Percentiles rank a stretch among this genome's conserved stretches.
Conservation (phyloP, 345 rosid genomes). For the Lumnitzera racemosa region DNA sequence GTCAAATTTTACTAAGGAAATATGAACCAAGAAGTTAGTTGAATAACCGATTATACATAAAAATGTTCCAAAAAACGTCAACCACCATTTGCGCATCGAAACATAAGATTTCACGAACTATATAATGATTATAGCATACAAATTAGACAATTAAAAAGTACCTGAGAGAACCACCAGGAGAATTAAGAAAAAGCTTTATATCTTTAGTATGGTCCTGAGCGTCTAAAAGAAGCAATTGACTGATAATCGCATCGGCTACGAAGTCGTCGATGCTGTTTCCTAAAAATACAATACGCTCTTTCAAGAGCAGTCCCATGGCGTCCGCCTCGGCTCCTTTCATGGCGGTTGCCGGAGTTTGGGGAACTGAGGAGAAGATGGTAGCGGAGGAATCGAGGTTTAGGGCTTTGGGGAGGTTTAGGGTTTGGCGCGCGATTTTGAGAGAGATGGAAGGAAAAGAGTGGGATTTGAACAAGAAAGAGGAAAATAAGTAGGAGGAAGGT, state of each 20-base stretch:
- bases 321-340: slow-evolving; percentile 71
- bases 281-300: slow-evolving; percentile 77
- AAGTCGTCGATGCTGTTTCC: slow-evolving; percentile 74
- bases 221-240: slow-evolving; percentile 79
- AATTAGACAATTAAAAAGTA: slow-evolving; percentile 5
- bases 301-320: slow-evolving; percentile 79
- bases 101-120: neutral
- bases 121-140: neutral
- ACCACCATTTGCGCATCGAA: neutral
- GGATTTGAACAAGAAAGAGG: slow-evolving; percentile 17
- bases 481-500: slow-evolving; percentile 13
- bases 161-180: slow-evolving; percentile 94
- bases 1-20: too few species aligned
- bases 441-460: slow-evolving; percentile 12
- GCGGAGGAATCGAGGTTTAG: slow-evolving; percentile 2
- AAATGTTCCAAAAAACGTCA: too few species aligned
- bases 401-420: slow-evolving; percentile 21
- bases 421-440: slow-evolving; percentile 18
- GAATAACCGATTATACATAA: too few species aligned
- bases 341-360: slow-evolving; percentile 62
- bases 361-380: slow-evolving; percentile 10
- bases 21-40: too few species aligned
- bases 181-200: slow-evolving; percentile 79
- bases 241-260: slow-evolving; percentile 78
- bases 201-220: slow-evolving; percentile 88